phyloP scores from a whole-genome alignment of 495 filamentous ascomycete genomes.

The Aspergillus haitiensis region DNA sequence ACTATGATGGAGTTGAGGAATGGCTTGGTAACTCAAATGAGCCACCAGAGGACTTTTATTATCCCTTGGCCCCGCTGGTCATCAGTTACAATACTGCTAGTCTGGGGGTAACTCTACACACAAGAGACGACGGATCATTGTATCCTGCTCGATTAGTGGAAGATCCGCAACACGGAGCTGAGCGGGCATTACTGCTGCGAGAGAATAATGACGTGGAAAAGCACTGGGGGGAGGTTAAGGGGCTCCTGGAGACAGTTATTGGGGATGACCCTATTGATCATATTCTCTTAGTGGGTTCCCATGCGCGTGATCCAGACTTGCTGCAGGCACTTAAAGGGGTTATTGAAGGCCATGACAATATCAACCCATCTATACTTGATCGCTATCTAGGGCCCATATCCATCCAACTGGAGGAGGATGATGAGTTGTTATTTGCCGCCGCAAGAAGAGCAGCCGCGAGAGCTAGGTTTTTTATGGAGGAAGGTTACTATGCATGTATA shows the following conservation, averaged over 20 bases:
- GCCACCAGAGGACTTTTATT: neutral
- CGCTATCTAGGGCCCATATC: slow-evolving; percentile 1
- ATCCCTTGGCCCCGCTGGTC: neutral
- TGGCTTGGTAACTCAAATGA: slow-evolving; percentile 6
- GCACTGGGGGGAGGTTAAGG: slow-evolving; percentile 9
- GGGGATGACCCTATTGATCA: slow-evolving; percentile 5
- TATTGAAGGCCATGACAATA: neutral
- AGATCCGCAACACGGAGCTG: slow-evolving; percentile 9
- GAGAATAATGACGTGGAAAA: neutral
- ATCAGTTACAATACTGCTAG: slow-evolving; percentile 13
- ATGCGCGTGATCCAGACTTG: neutral
- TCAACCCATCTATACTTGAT: slow-evolving; percentile 12
- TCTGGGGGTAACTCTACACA: slow-evolving; percentile 6
- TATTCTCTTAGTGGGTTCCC: slow-evolving; percentile 10
- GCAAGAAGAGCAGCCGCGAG: neutral
- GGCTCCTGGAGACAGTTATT: neutral
- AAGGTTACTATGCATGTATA: too few species aligned
- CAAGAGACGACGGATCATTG: neutral
- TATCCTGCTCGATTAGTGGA: neutral
- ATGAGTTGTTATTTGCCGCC: slow-evolving; percentile 2
- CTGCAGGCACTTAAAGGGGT: neutral
- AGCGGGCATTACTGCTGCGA: neutral
- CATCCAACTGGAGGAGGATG: neutral
- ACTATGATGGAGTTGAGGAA: slow-evolving; percentile 1
- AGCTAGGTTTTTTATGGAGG: neutral